phyloP scores from a whole-genome alignment of 176 grass and related monocot species.

The Rhynchospora pubera region DNA sequence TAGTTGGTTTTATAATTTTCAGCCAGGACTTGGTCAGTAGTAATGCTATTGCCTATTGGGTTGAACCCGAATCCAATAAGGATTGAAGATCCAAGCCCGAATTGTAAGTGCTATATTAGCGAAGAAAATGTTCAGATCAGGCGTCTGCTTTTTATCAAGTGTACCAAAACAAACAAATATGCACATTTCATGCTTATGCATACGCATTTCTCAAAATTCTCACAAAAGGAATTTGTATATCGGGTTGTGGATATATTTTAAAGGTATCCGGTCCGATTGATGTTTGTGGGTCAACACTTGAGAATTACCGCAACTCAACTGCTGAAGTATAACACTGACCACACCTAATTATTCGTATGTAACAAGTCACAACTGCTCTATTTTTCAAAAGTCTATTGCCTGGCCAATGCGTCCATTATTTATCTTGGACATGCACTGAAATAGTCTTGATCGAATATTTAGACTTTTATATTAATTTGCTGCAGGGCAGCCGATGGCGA shows the following conservation, averaged over 20 bases:
- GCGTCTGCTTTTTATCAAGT: not conserved
- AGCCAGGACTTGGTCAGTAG: not conserved
- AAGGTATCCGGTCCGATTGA: not conserved
- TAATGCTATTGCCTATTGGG: not conserved
- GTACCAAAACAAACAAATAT: not conserved
- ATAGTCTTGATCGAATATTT: not conserved
- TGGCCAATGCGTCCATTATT: not conserved
- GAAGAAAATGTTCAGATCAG: not conserved
- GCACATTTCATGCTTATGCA: not conserved
- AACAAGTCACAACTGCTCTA: not conserved
- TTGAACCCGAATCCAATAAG: not conserved
- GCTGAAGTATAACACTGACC: not conserved
- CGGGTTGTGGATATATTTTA: not conserved
- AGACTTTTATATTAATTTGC: not conserved
- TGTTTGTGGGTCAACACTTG: not conserved
- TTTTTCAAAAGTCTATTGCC: slow-evolving; percentile 1
- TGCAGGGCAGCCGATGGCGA: not conserved
- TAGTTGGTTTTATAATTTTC: not conserved
- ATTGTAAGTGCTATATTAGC: not conserved
- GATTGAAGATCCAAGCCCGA: not conserved
- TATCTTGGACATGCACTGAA: not conserved
- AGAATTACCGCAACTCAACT: not conserved
- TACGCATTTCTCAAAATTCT: not conserved
- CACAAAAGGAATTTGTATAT: not conserved
- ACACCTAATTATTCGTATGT: not conserved